Evolutionary conservation across 352 stramenopile genomes (phyloP), one percentile per base, ranked within the genome.

Genomic region (Pythium periplocum): DNA sequence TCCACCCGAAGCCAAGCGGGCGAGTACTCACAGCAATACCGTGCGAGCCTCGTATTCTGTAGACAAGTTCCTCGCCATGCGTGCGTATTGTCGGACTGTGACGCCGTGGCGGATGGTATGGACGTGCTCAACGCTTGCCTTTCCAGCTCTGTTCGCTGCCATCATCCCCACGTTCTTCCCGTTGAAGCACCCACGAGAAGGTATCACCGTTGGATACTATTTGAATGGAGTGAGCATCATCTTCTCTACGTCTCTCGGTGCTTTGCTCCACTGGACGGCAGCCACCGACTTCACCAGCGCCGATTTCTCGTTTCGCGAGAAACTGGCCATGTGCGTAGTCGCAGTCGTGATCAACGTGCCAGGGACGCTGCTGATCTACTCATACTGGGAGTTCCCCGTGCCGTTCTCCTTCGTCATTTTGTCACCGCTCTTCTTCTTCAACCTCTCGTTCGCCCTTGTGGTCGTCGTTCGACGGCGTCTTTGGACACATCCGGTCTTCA

Each of bases 111-210:
- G 17, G 17, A 26, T 26, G 17, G 17, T 26, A 26, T 26, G 17
- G 17, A 26, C 17, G 17, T 26, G 17, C 17, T 26, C 17, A 26
- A 26, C 31, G 2, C 17, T 31, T n/a, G 44, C 53, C 6, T 6
- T 59, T 5, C 53, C 39, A 6, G 45, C 44, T 10, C 3, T 53
- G 4, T 45, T 59, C 17, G 38, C 10, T 3, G n/a, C 50, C 12
- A 31, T 55, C 4, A 6, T 48, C 12, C 10, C 40, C 17, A 11
- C 33, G 26, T 11, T 36, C 26, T 32, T 55, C 4, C 50, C 50
- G 4, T 32, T 55, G 4, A 37, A 55, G 4, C 38, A 55, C 40
- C 50, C 50, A 30, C 26, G 4, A 7, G n/a, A 9, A 9, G 50
- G 50, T 2, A 39, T 55, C 42, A 41, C 38, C 12, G 51, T 30